Evolutionary conservation across 2,329 filamentous ascomycete species (phyloP).

Genomic region (Beauveria varroae): DNA sequence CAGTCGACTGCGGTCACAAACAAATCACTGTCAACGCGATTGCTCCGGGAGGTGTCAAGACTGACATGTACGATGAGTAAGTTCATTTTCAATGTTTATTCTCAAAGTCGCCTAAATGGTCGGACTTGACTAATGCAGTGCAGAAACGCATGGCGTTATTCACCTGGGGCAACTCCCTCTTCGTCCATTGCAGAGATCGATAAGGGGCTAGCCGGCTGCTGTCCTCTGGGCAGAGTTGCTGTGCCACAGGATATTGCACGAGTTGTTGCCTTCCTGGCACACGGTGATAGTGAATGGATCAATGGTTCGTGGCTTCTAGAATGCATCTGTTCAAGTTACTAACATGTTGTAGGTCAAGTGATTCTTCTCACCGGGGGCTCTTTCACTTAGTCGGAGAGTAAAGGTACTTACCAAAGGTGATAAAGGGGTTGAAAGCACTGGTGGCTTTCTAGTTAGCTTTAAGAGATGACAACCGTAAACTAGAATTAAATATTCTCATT

Average conservation of each 20-base stretch:
- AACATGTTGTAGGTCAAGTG: not conserved
- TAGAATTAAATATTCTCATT: not conserved
- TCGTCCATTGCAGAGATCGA: not conserved
- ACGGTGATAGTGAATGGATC: not conserved
- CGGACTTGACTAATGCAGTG: not conserved
- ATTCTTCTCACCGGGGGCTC: not conserved
- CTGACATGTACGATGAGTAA: slow-evolving; percentile 52
- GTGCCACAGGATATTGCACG: not conserved
- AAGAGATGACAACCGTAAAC: not conserved
- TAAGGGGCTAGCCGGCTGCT: not conserved
- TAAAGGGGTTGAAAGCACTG: not conserved
- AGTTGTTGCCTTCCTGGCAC: not conserved
- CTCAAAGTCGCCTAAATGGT: not conserved
- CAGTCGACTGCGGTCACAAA: slow-evolving; percentile 61
- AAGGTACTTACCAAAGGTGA: not conserved
- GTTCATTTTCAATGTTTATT: not conserved
- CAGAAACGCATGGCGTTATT: not conserved
- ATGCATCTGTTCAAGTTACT: not conserved
- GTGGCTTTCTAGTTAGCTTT: not conserved
- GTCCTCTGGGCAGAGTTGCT: not conserved
- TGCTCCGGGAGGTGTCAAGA: slow-evolving; percentile 66
- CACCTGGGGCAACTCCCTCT: not conserved
- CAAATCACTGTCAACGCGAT: slow-evolving; percentile 67
- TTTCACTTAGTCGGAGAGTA: not conserved
- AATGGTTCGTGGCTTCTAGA: not conserved